Evolutionary conservation across 257 asterid species (phyloP).

Genomic region (Prunella vulgaris): DNA sequence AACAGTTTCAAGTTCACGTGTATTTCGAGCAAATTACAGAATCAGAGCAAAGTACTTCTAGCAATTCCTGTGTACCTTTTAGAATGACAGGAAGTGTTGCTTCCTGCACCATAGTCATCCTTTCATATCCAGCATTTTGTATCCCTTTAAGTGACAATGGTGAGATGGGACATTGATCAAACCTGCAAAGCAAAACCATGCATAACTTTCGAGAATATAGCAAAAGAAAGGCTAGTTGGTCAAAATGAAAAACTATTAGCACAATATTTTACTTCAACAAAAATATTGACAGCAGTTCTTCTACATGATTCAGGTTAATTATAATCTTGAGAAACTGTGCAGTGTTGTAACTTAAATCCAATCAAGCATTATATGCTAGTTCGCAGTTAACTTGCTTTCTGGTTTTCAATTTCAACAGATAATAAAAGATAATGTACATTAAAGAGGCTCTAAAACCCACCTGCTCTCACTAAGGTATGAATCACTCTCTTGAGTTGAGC

Average conservation of each 20-base stretch:
- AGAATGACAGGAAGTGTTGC: slow-evolving; percentile 88
- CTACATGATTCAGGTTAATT: not conserved
- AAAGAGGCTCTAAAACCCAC: slow-evolving; percentile 26
- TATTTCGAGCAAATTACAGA: not conserved
- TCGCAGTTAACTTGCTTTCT: not conserved
- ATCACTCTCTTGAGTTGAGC: slow-evolving; percentile 38
- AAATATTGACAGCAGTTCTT: not conserved
- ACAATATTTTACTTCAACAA: not conserved
- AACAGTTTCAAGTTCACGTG: not conserved
- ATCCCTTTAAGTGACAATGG: slow-evolving; percentile 75
- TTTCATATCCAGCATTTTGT: slow-evolving; percentile 86
- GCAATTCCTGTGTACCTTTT: slow-evolving; percentile 48
- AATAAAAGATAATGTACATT: not conserved
- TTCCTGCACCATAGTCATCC: slow-evolving; percentile 91
- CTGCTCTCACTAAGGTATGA: slow-evolving; percentile 90
- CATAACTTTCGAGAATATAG: not conserved
- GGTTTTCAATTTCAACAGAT: not conserved
- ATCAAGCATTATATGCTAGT: not conserved
- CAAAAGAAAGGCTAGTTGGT: not conserved
- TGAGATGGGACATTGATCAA: slow-evolving; percentile 78
- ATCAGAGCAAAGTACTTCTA: slow-evolving; percentile 2
- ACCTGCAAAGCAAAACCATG: slow-evolving; percentile 37
- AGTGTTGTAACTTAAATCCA: not conserved
- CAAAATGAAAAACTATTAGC: not conserved
- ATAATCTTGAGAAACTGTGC: not conserved